Conservation (phyloP, 495 filamentous ascomycete species). For the Tuber aestivum region DNA sequence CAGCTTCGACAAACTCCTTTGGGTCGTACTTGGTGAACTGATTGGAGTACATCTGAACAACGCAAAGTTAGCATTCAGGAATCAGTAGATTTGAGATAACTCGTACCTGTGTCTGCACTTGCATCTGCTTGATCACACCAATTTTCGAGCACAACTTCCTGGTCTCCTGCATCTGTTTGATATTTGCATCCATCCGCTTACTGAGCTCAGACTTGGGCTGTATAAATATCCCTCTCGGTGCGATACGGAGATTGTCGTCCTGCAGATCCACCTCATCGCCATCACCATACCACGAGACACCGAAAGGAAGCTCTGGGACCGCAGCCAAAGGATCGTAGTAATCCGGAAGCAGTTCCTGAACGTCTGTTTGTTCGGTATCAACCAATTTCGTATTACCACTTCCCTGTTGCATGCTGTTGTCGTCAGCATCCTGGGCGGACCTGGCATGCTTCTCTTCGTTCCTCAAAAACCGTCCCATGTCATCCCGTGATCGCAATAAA, state of each 20-base stretch:
- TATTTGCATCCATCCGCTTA: conserved; percentile 79
- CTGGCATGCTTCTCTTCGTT: conserved; percentile 35
- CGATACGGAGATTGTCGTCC: conserved; percentile 70
- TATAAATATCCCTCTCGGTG: conserved; percentile 67
- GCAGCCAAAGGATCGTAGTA: conserved; percentile 86
- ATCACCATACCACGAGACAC: conserved; percentile 80
- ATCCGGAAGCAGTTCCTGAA: conserved; percentile 61
- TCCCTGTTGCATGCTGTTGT: conserved; percentile 43
- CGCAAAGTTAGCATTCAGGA: conserved; percentile 19
- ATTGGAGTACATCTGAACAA: conserved; percentile 79
- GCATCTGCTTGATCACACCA: conserved; percentile 98
- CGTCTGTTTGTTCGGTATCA: conserved; percentile 58
- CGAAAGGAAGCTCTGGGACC: conserved; percentile 73
- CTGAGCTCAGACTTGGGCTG: conserved; percentile 71
- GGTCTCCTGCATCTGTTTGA: conserved; percentile 94
- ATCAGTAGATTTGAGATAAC: background rate
- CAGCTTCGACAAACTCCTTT: conserved; percentile 78
- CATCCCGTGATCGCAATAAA: conserved; percentile 65
- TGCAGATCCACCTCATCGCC: conserved; percentile 78
- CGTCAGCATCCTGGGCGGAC: conserved; percentile 30
- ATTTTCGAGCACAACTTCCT: conserved; percentile 94
- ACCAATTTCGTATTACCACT: conserved; percentile 61
- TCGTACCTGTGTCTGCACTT: conserved; percentile 85
- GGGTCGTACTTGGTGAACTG: conserved; percentile 97
- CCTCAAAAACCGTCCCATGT: conserved; percentile 51